Evolutionary conservation across 1,284 basidiomycete genomes (phyloP), one percentile per base, ranked within the genome.

Genomic region (Thelephora terrestris): DNA sequence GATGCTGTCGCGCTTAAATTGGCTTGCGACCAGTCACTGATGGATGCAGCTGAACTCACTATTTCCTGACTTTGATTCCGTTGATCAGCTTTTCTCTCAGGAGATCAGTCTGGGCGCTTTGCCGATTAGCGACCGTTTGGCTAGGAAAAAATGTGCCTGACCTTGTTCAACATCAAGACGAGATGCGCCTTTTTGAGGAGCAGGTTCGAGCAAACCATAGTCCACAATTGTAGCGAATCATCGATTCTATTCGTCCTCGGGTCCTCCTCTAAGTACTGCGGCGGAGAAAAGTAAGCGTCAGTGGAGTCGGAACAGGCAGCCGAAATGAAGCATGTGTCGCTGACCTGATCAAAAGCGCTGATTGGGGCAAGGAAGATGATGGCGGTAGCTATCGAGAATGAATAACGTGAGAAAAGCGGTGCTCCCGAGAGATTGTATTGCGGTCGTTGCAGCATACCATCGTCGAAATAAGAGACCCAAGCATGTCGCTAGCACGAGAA

Each of bases 381-480:
- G 20, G 81, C 82, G 45, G 78, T 81, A 6, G 82, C 80, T 83
- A 57, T 20, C 51, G 47, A 50, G 16, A 21, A 32, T 48, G 27
- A 47, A 49, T 50, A 49, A 16, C 29, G 36, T 55, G 32, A 27
- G 29, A 20, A 34, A 32, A 27, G 9, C 9, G 9, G 4, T 9
- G 25, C 25, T 27, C 29, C 29, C 29, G 9, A 32, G 29, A 14
- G 12, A 6, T 32, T 32, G 9, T 3, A 14, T 32, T 27, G 4
- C 7, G 3, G 20, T 34, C 25, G 32, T 61, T 53, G 48, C 58
- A 58, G 66, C 74, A 59, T 61, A 82, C 84, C 85, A 61, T 88
- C 85, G 61, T 89, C 85, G 57, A 89, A 89, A 63, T 79, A 89
- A 34, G 86, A 83, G 43, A 82, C 76, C 85, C 85, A 89, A 16